phyloP scores from a whole-genome alignment of 805 yeast species.

The Saccharomycopsis javanensis region DNA sequence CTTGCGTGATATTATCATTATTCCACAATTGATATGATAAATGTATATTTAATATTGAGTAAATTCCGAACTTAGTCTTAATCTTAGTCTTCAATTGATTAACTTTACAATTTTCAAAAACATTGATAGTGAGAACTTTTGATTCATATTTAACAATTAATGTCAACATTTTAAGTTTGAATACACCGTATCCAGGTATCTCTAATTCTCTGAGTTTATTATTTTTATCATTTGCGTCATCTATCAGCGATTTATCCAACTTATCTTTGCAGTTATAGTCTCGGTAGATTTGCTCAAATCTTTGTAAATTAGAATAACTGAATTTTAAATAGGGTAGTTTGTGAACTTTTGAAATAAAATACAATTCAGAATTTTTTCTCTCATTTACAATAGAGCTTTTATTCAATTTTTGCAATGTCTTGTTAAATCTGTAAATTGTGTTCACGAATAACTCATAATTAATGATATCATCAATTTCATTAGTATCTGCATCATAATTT shows the following conservation, averaged over 20 bases:
- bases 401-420: slow-evolving; percentile 36
- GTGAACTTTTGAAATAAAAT: slow-evolving; percentile 45
- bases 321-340: slow-evolving; percentile 19
- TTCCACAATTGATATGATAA: background rate
- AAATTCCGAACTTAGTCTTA: background rate
- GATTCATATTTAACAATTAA: background rate
- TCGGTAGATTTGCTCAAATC: slow-evolving; percentile 21
- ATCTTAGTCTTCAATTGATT: background rate
- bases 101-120: background rate
- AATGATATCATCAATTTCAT: slow-evolving; percentile 16
- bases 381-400: slow-evolving; percentile 47
- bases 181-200: slow-evolving; percentile 3
- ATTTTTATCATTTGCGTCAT: background rate
- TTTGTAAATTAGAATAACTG: slow-evolving; percentile 5
- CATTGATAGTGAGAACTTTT: background rate
- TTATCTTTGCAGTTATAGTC: slow-evolving; percentile 3
- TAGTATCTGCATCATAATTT: background rate
- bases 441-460: slow-evolving; percentile 22
- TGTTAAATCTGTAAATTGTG: slow-evolving; percentile 18
- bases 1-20: background rate
- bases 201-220: background rate
- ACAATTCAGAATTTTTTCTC: slow-evolving; percentile 58
- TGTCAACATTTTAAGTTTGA: background rate
- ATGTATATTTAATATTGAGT: background rate
- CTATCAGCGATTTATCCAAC: no score